Evolutionary conservation across 1,139 yeast species (phyloP).

Genomic region (Geotrichum fermentans): DNA sequence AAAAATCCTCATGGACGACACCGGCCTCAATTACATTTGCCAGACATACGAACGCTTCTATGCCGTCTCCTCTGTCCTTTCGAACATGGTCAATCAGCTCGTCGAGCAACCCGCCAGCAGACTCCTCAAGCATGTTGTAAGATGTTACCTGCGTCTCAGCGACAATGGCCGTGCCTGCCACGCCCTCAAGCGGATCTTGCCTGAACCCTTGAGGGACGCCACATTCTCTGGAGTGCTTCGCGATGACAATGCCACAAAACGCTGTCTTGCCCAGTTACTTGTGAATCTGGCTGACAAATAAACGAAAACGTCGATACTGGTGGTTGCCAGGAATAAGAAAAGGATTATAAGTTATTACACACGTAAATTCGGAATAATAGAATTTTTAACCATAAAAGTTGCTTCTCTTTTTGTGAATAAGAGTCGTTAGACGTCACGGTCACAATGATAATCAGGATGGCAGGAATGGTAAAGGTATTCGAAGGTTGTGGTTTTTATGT

Average conservation of each 20-base stretch:
- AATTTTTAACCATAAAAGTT: no score
- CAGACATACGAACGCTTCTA: constrained; percentile 92
- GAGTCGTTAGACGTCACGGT: no score
- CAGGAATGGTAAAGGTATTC: no score
- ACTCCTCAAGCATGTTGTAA: constrained; percentile 83
- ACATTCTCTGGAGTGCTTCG: constrained; percentile 74
- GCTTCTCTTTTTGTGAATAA: no score
- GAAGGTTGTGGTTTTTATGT: no score
- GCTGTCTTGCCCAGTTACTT: constrained; percentile 79
- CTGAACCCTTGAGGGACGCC: constrained; percentile 86
- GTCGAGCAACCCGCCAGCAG: constrained; percentile 47
- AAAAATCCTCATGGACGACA: constrained; percentile 84
- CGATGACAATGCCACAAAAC: constrained; percentile 84
- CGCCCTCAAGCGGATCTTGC: constrained; percentile 76
- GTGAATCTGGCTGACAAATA: constrained; percentile 51
- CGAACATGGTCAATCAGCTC: constrained; percentile 85
- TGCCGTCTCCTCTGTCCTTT: constrained; percentile 85
- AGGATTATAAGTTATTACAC: no score
- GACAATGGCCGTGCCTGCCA: constrained; percentile 90
- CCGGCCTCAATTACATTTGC: constrained; percentile 86
- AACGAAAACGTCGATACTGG: no score
- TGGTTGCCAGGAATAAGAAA: no score
- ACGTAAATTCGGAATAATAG: no score
- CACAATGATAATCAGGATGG: no score
- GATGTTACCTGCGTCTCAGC: constrained; percentile 62